phyloP scores from a whole-genome alignment of 768 basidiomycete genomes.

The Tubosaeta sp. region DNA sequence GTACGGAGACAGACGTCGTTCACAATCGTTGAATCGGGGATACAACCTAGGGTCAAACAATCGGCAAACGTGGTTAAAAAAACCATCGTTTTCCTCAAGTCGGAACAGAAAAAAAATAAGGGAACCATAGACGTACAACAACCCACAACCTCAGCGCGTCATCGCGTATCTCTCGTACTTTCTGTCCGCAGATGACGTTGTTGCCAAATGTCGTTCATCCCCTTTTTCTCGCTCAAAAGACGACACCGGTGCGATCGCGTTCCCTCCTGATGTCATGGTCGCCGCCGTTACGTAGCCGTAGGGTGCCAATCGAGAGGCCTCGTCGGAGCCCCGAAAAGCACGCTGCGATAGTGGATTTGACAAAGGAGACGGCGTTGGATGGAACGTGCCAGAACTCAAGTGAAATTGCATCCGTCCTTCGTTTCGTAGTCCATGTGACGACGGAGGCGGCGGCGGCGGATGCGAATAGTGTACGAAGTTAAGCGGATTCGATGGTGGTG shows the following conservation, averaged over 20 bases:
- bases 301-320: slow-evolving; percentile 35
- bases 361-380: slow-evolving; percentile 43
- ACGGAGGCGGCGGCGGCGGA: slow-evolving; percentile 33
- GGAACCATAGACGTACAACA: background rate
- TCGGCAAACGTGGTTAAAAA: slow-evolving; percentile 1
- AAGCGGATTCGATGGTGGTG: slow-evolving; percentile 54
- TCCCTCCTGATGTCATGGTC: slow-evolving; percentile 31
- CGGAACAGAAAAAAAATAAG: background rate
- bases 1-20: background rate
- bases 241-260: slow-evolving; percentile 26
- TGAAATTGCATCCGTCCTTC: slow-evolving; percentile 29
- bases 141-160: slow-evolving; percentile 15
- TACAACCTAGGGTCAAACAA: slow-evolving; percentile 1
- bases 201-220: slow-evolving; percentile 47
- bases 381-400: slow-evolving; percentile 21
- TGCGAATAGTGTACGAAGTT: slow-evolving; percentile 57
- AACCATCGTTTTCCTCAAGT: slow-evolving; percentile 1
- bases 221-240: slow-evolving; percentile 57
- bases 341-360: slow-evolving; percentile 27
- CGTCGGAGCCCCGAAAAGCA: slow-evolving; percentile 35
- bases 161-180: slow-evolving; percentile 29
- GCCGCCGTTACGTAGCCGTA: slow-evolving; percentile 38
- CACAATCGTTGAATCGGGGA: background rate
- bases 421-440: slow-evolving; percentile 30
- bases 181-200: slow-evolving; percentile 38